A percentile compares a stretch with the other conserved stretches of the same genome.
These are phyloP conservation scores for Raffaelea arxii DNA, from an alignment of 2,329 filamentous ascomycete genomes.

Conservation along the genomic window DNA sequence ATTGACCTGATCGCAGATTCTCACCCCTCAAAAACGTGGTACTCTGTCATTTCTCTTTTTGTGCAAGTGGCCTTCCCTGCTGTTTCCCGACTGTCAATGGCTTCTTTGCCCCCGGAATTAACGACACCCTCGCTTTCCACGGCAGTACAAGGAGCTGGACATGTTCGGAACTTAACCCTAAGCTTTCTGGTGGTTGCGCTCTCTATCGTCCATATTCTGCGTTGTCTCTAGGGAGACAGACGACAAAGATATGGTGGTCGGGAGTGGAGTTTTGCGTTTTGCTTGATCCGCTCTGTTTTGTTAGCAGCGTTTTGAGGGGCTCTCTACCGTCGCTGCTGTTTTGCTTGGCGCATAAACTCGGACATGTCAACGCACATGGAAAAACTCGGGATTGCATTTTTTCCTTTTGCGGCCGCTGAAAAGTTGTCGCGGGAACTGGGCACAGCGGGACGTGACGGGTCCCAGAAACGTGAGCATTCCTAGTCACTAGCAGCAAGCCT, in stretches of 20 bases:
- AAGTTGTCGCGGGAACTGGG: slow-evolving; percentile 28
- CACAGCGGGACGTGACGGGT: slow-evolving; percentile 35
- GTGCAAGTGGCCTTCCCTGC: slow-evolving; percentile 54
- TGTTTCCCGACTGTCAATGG: slow-evolving; percentile 63
- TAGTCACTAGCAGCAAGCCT: slow-evolving; percentile 38
- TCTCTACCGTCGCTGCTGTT: not conserved
- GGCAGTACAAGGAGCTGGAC: not conserved
- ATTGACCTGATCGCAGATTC: too few relatives aligned
- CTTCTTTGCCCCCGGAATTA: slow-evolving; percentile 36
- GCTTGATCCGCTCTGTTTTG: slow-evolving; percentile 20
- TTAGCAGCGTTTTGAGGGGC: not conserved
- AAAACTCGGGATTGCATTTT: too few relatives aligned
- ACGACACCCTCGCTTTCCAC: too few relatives aligned
- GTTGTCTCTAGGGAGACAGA: too few relatives aligned
- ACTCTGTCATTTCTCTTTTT: not conserved
- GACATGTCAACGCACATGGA: not conserved
- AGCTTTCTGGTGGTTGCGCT: slow-evolving; percentile 55
- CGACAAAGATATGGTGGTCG: too few relatives aligned
- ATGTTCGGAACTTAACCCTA: slow-evolving; percentile 97
- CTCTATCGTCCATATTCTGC: too few relatives aligned
- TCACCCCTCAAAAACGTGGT: too few relatives aligned
- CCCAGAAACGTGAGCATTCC: slow-evolving; percentile 32
- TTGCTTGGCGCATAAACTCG: not conserved
- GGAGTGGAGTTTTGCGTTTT: slow-evolving; percentile 56
- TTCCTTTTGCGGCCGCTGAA: slow-evolving; percentile 34